Evolutionary conservation across 805 yeast species (phyloP).

Genomic region (Metschnikowia borealis): DNA sequence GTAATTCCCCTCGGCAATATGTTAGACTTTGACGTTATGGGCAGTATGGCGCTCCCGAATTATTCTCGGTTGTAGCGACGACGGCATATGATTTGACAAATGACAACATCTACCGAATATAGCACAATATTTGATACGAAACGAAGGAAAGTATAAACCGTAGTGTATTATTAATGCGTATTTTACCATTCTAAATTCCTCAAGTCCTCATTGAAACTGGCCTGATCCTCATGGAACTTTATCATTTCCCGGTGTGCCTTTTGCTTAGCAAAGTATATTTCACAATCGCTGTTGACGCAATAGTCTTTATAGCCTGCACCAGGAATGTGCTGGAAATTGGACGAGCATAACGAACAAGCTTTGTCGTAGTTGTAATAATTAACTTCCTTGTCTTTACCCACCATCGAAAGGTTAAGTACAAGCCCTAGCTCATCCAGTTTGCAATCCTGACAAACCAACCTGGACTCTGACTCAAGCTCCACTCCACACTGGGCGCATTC

Average conservation of each 20-base stretch:
- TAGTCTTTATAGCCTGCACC: conserved; percentile 11
- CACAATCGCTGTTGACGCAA: conserved; percentile 66
- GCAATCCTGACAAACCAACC: conserved; percentile 21
- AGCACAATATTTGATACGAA: background rate
- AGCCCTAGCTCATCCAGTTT: conserved; percentile 32
- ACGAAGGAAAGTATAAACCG: too few relatives aligned
- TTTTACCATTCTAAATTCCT: background rate
- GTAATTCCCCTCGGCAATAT: background rate
- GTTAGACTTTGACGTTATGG: background rate
- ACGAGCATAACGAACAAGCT: conserved; percentile 22
- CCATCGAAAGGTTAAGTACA: conserved; percentile 26
- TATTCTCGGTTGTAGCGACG: conserved; percentile 13
- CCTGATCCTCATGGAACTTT: background rate
- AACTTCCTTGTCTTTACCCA: conserved; percentile 14
- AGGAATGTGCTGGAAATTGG: conserved; percentile 14
- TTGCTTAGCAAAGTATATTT: conserved; percentile 52
- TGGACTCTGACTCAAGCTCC: conserved; percentile 8
- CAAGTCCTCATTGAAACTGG: background rate
- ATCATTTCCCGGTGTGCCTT: conserved; percentile 26
- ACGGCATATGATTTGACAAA: background rate
- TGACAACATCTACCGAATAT: background rate
- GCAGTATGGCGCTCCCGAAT: conserved; percentile 3
- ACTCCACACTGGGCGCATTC: conserved; percentile 13
- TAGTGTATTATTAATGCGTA: background rate
- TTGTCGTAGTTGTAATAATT: conserved; percentile 10